Conservation (phyloP, 1,284 basidiomycete species). For the Heterobasidion parviporum region DNA sequence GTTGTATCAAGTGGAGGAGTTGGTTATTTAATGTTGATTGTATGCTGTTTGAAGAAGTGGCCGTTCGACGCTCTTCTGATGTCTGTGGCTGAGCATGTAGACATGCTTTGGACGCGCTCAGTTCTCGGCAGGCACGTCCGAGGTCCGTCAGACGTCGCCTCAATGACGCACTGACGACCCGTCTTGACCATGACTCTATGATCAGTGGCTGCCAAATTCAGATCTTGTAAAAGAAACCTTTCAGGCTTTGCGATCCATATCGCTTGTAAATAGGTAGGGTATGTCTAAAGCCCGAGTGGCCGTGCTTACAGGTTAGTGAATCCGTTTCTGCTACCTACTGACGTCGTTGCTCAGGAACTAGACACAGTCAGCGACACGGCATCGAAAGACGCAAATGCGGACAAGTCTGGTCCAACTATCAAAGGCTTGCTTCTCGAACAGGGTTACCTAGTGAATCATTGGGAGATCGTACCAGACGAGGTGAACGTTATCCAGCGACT, state of each 20-base stretch:
- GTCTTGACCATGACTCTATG: no score
- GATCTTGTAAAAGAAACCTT: no score
- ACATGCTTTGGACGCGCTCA: no score
- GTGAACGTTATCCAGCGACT: constrained; percentile 36
- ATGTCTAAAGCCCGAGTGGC: neutral
- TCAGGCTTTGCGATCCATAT: neutral
- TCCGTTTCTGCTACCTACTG: neutral
- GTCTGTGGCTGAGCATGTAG: no score
- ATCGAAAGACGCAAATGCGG: constrained; percentile 38
- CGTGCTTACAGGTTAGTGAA: constrained; percentile 3
- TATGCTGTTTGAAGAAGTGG: neutral
- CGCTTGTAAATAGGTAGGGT: neutral
- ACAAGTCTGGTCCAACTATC: constrained; percentile 61
- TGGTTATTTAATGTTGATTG: constrained; percentile 25
- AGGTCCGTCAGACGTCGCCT: no score
- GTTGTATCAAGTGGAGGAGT: constrained; percentile 63
- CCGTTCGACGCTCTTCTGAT: no score
- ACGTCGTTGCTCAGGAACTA: neutral
- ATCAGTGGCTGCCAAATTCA: no score
- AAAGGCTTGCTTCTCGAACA: constrained; percentile 34
- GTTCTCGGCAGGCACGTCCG: no score
- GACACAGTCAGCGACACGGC: constrained; percentile 63
- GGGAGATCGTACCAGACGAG: constrained; percentile 56
- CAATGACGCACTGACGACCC: no score
- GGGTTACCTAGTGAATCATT: constrained; percentile 29